Evolutionary conservation across 179 eudicot genomes (phyloP), one percentile per base, ranked within the genome.

Genomic region (Camellia oleifera): DNA sequence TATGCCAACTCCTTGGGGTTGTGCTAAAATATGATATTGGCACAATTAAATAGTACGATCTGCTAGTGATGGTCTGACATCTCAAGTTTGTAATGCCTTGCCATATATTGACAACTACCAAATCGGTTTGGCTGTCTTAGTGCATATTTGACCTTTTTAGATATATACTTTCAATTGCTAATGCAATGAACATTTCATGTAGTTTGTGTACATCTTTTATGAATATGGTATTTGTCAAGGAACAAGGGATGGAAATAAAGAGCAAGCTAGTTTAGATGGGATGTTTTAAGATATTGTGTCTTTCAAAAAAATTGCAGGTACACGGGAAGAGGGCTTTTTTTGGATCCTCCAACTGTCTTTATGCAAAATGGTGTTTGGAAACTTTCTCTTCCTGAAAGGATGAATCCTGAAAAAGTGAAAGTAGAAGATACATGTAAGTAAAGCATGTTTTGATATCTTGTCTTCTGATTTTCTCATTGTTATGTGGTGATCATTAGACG

Each of bases 271-370:
- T 11, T 52, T 66, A 56, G 42, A 13, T 50, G 15, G 12, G 46
- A 52, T 42, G 56, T 46, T 72, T 7, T 80, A 60, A 50, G 5
- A 46, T 60, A 60, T 75, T 63, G 17, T 14, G 45, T 72, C 23
- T 79, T 58, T 60, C n/a, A 18, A 4, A 17, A 8, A 40, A 18
- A 78, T 48, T 82, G 56, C 86, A 96, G 99, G 99, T 91, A 96
- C 86, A 84, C 86, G 5, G 99, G 99, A 66, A 88, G 98, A 89
- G 99, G 99, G 80, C 82, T 90, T 80, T 96, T 94, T 78, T 74
- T 94, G 46, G 97, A 94, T 81, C 97, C 97, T 26, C 98, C 99
- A 18, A 92, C 92, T 7, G 91, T 90, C 58, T 86, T 70, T 84
- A 84, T 96, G 92, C 78, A 83, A 20, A 44, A 82, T 78, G 96